Conservation (phyloP, 805 yeast genomes). For the Kazachstania viticola region DNA sequence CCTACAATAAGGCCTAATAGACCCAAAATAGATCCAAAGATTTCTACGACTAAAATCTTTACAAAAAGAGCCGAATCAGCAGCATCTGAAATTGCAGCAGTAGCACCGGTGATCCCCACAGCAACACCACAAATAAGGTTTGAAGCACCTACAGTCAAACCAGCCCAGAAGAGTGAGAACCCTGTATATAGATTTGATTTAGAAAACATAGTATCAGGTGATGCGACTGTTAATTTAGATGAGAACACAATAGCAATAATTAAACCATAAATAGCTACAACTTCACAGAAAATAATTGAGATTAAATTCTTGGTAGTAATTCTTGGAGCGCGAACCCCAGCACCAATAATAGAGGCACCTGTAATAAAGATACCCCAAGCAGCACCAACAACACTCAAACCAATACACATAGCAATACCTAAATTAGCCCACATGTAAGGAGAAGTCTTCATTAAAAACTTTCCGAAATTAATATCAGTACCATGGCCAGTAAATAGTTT, state of each 20-base stretch:
- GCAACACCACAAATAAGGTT: slow-evolving; percentile 94
- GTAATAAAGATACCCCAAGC: slow-evolving; percentile 99
- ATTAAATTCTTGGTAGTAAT: slow-evolving; percentile 95
- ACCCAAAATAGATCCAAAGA: slow-evolving; percentile 93
- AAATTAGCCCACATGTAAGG: slow-evolving; percentile 96
- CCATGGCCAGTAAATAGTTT: slow-evolving; percentile 82
- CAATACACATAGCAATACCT: slow-evolving; percentile 86
- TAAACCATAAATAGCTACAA: slow-evolving; percentile 95
- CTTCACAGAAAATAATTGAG: slow-evolving; percentile 96
- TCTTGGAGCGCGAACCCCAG: slow-evolving; percentile 96
- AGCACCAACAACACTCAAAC: slow-evolving; percentile 91
- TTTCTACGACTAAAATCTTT: slow-evolving; percentile 91
- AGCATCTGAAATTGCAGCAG: slow-evolving; percentile 97
- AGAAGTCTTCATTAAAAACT: slow-evolving; percentile 70
- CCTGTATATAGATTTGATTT: slow-evolving; percentile 88
- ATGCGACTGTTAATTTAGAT: slow-evolving; percentile 67
- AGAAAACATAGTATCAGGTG: slow-evolving; percentile 50
- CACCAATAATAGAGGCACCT: slow-evolving; percentile 89
- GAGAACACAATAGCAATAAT: slow-evolving; percentile 97
- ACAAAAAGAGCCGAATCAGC: slow-evolving; percentile 93
- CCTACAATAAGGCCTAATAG: slow-evolving; percentile 95
- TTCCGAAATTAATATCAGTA: slow-evolving; percentile 83
- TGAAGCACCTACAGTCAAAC: slow-evolving; percentile 85
- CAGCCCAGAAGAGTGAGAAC: slow-evolving; percentile 95
- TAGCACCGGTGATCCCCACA: slow-evolving; percentile 94